Percentiles rank a stretch among this genome's conserved stretches.
phyloP scores from a whole-genome alignment of 1,139 yeast genomes.

The Taiozyma onychis region DNA sequence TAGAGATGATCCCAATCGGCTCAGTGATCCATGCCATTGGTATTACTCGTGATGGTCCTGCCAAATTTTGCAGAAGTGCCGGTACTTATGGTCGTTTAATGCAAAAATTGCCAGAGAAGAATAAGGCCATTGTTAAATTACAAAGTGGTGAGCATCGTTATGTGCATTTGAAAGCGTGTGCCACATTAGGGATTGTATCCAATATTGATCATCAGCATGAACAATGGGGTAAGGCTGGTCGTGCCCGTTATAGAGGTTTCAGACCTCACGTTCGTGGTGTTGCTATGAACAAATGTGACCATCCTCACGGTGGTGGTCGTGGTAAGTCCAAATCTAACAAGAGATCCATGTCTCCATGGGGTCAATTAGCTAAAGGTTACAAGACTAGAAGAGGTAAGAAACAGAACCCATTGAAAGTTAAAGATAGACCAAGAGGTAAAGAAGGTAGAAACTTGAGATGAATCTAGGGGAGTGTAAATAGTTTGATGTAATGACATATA shows the following conservation, averaged over 20 bases:
- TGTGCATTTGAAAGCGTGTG: slow-evolving; percentile 80
- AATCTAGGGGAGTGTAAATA: not conserved
- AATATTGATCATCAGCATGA: slow-evolving; percentile 89
- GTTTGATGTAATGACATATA: not conserved
- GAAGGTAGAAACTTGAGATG: slow-evolving; percentile 12
- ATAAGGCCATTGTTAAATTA: slow-evolving; percentile 72
- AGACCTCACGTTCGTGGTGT: slow-evolving; percentile 98
- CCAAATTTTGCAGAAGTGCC: slow-evolving; percentile 87
- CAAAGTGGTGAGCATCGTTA: slow-evolving; percentile 94
- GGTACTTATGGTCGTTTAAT: slow-evolving; percentile 91
- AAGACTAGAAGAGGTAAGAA: slow-evolving; percentile 92
- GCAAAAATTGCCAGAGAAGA: slow-evolving; percentile 67
- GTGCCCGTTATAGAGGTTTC: slow-evolving; percentile 86
- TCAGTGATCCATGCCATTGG: slow-evolving; percentile 87
- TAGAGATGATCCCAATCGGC: slow-evolving; percentile 90
- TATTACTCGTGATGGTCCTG: slow-evolving; percentile 72
- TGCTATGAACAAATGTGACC: slow-evolving; percentile 96
- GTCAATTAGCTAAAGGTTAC: slow-evolving; percentile 84
- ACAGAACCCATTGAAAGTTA: slow-evolving; percentile 75
- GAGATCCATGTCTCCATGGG: slow-evolving; percentile 95
- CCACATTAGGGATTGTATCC: slow-evolving; percentile 93
- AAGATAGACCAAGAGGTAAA: slow-evolving; percentile 70
- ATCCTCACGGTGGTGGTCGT: slow-evolving; percentile 99
- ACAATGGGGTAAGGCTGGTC: slow-evolving; percentile 95
- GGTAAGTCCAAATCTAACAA: slow-evolving; percentile 98